phyloP scores from a whole-genome alignment of 179 eudicot species.

The Vitellaria paradoxa region DNA sequence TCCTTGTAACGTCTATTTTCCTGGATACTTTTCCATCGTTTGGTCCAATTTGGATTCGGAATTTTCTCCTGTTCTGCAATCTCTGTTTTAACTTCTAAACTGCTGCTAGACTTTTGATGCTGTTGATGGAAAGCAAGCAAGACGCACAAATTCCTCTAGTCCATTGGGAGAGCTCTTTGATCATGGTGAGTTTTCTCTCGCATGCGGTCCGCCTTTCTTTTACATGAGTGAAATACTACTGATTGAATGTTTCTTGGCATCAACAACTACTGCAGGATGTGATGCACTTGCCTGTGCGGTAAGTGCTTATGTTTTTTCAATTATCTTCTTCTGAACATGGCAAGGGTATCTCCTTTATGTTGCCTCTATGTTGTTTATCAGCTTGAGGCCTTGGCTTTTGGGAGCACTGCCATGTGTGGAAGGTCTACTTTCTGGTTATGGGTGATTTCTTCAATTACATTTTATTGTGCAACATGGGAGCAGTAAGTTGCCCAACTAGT shows the following conservation, averaged over 20 bases:
- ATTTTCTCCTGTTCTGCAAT: constrained; percentile 1
- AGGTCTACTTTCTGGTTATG: constrained; percentile 88
- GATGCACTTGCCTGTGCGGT: constrained; percentile 99
- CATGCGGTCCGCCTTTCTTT: background rate
- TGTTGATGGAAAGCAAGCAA: constrained; percentile 99
- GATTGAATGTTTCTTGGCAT: constrained; percentile 15
- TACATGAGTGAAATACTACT: background rate
- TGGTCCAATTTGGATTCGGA: background rate
- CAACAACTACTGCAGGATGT: constrained; percentile 67
- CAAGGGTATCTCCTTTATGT: constrained; percentile 12
- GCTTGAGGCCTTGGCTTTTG: constrained; percentile 95
- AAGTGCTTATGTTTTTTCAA: constrained; percentile 28
- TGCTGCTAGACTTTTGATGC: constrained; percentile 86
- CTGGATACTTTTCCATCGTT: background rate
- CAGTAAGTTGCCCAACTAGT: constrained; percentile 45
- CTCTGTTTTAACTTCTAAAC: constrained; percentile 14
- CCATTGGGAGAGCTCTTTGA: constrained; percentile 99
- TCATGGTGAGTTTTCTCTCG: constrained; percentile 58
- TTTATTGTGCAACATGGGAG: constrained; percentile 97
- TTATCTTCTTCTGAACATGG: constrained; percentile 1
- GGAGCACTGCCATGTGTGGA: constrained; percentile 94
- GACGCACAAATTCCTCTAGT: constrained; percentile 96
- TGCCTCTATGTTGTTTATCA: constrained; percentile 21
- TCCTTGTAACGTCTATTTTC: background rate
- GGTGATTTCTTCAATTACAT: constrained; percentile 87